phyloP scores from a whole-genome alignment of 352 stramenopile genomes.

The Saprolegnia parasitica region DNA sequence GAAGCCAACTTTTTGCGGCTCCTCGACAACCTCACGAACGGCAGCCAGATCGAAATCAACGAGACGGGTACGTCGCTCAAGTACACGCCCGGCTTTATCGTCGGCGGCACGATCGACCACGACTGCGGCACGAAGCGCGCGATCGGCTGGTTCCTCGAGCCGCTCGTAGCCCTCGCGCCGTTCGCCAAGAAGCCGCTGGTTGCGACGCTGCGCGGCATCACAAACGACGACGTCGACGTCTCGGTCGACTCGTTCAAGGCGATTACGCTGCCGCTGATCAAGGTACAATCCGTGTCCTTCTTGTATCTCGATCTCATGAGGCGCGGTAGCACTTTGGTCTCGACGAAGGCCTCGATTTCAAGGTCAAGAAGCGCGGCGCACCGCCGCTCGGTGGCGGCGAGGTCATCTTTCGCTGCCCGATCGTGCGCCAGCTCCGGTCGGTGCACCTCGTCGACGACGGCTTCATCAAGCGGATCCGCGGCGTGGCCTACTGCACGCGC shows the following conservation, averaged over 20 bases:
- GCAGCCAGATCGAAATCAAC: slow-evolving; percentile 98
- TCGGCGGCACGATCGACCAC: slow-evolving; percentile 93
- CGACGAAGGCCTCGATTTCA: slow-evolving; percentile 81
- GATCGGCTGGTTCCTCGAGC: slow-evolving; percentile 99
- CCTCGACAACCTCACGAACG: slow-evolving; percentile 96
- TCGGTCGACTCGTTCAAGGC: slow-evolving; percentile 93
- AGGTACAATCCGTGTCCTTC: slow-evolving; percentile 30
- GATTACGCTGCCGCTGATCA: slow-evolving; percentile 93
- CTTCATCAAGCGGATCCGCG: slow-evolving; percentile 97
- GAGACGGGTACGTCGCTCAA: slow-evolving; percentile 96
- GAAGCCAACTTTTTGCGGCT: slow-evolving; percentile 97
- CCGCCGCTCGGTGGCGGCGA: slow-evolving; percentile 74
- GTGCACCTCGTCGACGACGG: slow-evolving; percentile 95
- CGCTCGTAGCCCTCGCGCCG: slow-evolving; percentile 92
- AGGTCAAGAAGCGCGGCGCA: slow-evolving; percentile 90
- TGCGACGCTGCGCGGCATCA: slow-evolving; percentile 93
- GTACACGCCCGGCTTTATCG: slow-evolving; percentile 95
- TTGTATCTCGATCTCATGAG: background rate
- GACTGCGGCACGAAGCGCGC: slow-evolving; percentile 88
- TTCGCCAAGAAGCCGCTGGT: slow-evolving; percentile 96
- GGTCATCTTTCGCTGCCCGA: slow-evolving; percentile 93
- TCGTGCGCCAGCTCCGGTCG: slow-evolving; percentile 91
- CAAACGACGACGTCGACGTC: slow-evolving; percentile 89
- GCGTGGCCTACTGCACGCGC: slow-evolving; percentile 94
- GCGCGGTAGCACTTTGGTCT: slow-evolving; percentile 88